A percentile compares a stretch with the other conserved stretches of the same genome.
These are phyloP conservation scores for Suhomyces sp. DNA, from an alignment of 805 yeast species.

Conservation along the genomic window DNA sequence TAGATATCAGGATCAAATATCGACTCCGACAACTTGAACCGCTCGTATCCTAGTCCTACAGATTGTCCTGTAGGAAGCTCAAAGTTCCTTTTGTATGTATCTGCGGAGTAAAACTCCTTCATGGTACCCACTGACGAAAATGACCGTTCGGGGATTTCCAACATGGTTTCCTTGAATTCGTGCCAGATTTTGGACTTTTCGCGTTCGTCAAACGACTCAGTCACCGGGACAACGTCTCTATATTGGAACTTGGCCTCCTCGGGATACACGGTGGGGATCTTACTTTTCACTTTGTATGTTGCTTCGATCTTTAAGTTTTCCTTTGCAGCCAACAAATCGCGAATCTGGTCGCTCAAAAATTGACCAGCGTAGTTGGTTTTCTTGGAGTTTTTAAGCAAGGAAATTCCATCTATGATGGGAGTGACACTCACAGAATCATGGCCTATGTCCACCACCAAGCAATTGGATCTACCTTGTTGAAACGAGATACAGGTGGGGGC, in stretches of 20 bases:
- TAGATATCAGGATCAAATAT: conserved; percentile 60
- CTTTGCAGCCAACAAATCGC: conserved; percentile 33
- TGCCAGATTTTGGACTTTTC: conserved; percentile 55
- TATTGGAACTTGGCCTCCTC: conserved; percentile 22
- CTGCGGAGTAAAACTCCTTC: conserved; percentile 27
- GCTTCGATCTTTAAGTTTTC: conserved; percentile 28
- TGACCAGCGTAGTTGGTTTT: conserved; percentile 74
- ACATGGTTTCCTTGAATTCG: conserved; percentile 72
- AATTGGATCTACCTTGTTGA: conserved; percentile 84
- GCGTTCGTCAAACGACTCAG: conserved; percentile 52
- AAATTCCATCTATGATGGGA: conserved; percentile 80
- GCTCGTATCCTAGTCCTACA: conserved; percentile 55
- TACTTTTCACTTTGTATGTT: conserved; percentile 50
- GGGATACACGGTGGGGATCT: conserved; percentile 35
- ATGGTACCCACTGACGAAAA: conserved; percentile 15
- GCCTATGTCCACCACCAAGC: conserved; percentile 83
- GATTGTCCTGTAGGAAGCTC: conserved; percentile 79
- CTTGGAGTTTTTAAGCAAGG: conserved; percentile 64
- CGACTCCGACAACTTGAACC: conserved; percentile 68
- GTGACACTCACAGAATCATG: conserved; percentile 75
- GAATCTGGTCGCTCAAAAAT: conserved; percentile 55
- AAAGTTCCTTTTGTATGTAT: conserved; percentile 44
- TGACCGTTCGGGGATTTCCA: conserved; percentile 51
- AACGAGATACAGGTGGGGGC: conserved; percentile 87
- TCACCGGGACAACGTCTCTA: conserved; percentile 28